Percentiles rank a stretch among this genome's conserved stretches.
Conservation (phyloP, 768 basidiomycete genomes). For the Boletus tylopilopsis region DNA sequence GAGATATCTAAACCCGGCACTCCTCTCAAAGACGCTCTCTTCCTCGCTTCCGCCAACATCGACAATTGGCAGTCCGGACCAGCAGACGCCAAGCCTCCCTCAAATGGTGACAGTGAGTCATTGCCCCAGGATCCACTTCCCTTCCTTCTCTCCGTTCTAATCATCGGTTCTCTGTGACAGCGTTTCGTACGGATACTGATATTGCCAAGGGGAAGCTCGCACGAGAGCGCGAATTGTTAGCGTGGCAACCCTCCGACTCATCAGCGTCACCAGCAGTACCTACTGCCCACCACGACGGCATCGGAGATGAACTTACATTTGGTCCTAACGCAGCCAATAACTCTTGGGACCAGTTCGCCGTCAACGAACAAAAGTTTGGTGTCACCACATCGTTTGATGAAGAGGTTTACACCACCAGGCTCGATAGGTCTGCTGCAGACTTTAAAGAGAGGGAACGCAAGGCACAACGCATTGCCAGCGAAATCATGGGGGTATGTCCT, state of each 20-base stretch:
- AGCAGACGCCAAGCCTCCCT: conserved; percentile 61
- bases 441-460: conserved; percentile 86
- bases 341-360: conserved; percentile 90
- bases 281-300: conserved; percentile 25
- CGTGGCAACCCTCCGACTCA: conserved; percentile 55
- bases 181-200: conserved; percentile 80
- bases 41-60: conserved; percentile 71
- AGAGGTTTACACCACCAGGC: conserved; percentile 89
- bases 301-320: conserved; percentile 69
- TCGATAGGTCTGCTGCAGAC: conserved; percentile 80
- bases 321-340: conserved; percentile 45
- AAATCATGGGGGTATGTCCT: conserved; percentile 77
- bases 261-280: conserved; percentile 30
- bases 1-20: conserved; percentile 64
- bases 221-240: conserved; percentile 76
- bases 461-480: conserved; percentile 85
- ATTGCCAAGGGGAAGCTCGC: conserved; percentile 55
- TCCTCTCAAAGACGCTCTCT: conserved; percentile 65
- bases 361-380: conserved; percentile 90
- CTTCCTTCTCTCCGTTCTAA: neutral
- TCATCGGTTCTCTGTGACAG: conserved; percentile 33
- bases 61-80: conserved; percentile 72
- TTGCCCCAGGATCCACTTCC: neutral
- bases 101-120: conserved; percentile 70
- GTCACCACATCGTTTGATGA: conserved; percentile 91